Conservation (phyloP, 1,284 basidiomycete genomes). For the Rhodotorula glutinis region DNA sequence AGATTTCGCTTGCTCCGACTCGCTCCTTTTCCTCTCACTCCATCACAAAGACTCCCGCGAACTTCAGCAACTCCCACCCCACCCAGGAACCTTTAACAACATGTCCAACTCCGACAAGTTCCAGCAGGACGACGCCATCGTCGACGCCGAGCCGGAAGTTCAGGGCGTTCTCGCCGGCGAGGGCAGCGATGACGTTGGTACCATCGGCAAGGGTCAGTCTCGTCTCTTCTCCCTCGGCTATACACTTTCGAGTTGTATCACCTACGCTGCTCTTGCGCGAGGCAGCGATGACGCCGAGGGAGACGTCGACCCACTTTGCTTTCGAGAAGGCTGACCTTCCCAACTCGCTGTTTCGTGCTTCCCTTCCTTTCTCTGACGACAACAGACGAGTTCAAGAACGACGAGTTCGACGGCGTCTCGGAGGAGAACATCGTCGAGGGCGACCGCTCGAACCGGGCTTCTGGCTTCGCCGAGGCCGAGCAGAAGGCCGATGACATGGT, state of each 20-base stretch:
- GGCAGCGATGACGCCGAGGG: too few relatives aligned
- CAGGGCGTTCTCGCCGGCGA: constrained; percentile 11
- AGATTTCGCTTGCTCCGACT: too few relatives aligned
- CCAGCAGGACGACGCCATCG: constrained; percentile 27
- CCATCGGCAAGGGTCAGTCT: constrained; percentile 12
- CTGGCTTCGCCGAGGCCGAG: constrained; percentile 14
- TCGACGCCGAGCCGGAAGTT: constrained; percentile 4
- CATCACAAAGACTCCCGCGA: background rate
- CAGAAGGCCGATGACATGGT: constrained; percentile 24
- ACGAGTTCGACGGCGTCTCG: constrained; percentile 28
- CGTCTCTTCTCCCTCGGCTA: background rate
- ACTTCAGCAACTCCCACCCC: background rate
- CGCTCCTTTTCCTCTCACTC: background rate
- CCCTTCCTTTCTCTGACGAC: background rate
- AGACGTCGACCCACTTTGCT: too few relatives aligned
- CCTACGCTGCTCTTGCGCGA: too few relatives aligned
- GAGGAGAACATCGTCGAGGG: constrained; percentile 33
- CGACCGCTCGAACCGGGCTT: constrained; percentile 18
- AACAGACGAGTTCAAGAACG: constrained; percentile 24
- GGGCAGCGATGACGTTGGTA: constrained; percentile 4
- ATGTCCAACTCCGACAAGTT: constrained; percentile 33
- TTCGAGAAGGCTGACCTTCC: background rate
- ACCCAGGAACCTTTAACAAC: background rate
- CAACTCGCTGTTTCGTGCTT: background rate
- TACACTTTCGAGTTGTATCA: too few relatives aligned